These are phyloP conservation scores for Dendrobium catenatum DNA, from an alignment of 106 monocot species.

Conservation along the genomic window DNA sequence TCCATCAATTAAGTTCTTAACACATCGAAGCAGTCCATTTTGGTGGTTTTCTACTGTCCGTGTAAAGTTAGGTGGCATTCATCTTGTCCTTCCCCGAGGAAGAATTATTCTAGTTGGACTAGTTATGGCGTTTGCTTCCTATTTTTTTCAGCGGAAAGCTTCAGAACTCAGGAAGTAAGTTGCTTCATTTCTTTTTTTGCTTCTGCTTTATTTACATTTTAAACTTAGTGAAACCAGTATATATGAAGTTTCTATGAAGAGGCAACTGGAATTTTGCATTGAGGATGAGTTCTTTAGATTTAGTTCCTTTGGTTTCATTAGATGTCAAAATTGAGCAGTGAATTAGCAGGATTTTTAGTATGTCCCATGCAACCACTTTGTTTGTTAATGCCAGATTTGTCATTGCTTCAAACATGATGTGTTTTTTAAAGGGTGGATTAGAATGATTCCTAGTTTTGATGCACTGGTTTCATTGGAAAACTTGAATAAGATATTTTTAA, in stretches of 20 bases:
- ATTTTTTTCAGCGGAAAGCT: slow-evolving; percentile 41
- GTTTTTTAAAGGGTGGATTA: not conserved
- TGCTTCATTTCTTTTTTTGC: slow-evolving; percentile 1
- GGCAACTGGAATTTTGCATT: not conserved
- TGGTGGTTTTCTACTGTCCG: slow-evolving; percentile 45
- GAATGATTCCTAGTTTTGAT: not conserved
- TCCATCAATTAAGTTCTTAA: slow-evolving; percentile 19
- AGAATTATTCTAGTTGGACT: slow-evolving; percentile 39
- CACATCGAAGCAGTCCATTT: slow-evolving; percentile 17
- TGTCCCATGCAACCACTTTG: not conserved
- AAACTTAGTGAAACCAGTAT: not conserved
- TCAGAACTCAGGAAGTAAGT: slow-evolving; percentile 40
- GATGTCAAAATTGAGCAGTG: not conserved
- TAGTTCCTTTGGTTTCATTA: not conserved
- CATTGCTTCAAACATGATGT: not conserved
- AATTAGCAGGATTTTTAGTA: not conserved
- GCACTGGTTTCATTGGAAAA: not conserved
- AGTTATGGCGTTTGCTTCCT: slow-evolving; percentile 31
- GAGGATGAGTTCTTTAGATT: not conserved
- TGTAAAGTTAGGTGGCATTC: slow-evolving; percentile 37
- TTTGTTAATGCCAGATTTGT: not conserved
- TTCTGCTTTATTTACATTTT: not conserved
- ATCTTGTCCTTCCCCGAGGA: slow-evolving; percentile 34
- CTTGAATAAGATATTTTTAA: not conserved
- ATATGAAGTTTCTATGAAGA: not conserved